Evolutionary conservation across 148 eudicot species (phyloP), one percentile per base, ranked within the genome.

Genomic region (Hydrangea macrophylla): DNA sequence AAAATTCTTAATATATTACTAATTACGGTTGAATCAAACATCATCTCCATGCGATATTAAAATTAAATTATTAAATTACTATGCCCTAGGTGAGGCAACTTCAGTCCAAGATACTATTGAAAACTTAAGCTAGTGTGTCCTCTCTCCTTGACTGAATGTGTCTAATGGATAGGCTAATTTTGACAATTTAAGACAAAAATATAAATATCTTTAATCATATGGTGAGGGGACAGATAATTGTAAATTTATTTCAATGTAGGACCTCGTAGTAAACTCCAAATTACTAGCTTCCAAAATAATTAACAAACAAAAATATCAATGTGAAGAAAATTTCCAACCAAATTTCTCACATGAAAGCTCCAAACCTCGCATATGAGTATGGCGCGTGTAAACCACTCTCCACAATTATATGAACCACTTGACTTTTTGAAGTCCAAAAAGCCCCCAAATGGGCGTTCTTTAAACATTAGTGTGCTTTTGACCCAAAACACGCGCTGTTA

Each of bases 171-270:
- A 7, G 15, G 13, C 48, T 7, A 42, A 54, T 28, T 10, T 50
- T 65, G 70, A 53, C 20, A 33, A 13, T 15, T 22, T 28, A 2
- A 57, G 25, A 24, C 17, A 35, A 42, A 35, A 42, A 27, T 30
- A 30, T 13, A 54, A 53, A 66, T 66, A 66, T 66, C 70, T 66
- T 54, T 15, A 53, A 66, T 66, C 33, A 66, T 66, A n/a, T 54
- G 59, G 13, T 15, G 69, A 50, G n/a, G 42, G 59, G 36, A 53
- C 30, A 2, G 7, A 15, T 31, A n/a, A n/a, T 20, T 5, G 5
- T 2, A 3, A 48, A 31, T 50, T 50, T 17, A 42, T 54, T 39
- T 9, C 23, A 8, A 23, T 22, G 13, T 3, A 13, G 69, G 69
- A 53, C 69, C 54, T 65, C 20, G 28, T 32, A 65, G 44, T 66